phyloP scores from a whole-genome alignment of 495 filamentous ascomycete genomes.

The Lepidopterella palustris region DNA sequence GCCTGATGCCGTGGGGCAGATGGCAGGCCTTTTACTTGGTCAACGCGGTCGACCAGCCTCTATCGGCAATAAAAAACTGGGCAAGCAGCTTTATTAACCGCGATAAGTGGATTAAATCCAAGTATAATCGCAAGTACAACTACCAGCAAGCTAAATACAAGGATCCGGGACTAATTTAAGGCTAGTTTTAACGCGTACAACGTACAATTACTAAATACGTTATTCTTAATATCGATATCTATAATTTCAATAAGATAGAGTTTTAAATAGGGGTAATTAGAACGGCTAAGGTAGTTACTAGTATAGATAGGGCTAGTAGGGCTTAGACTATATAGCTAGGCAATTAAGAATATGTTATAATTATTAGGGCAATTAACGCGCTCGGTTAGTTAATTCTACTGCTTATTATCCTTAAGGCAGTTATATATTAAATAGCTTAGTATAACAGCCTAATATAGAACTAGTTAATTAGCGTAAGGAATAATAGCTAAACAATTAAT shows the following conservation, averaged over 20 bases:
- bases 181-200: background rate
- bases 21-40: background rate
- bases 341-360: background rate
- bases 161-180: background rate
- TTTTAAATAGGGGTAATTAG: background rate
- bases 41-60: background rate
- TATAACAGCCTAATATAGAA: background rate
- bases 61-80: background rate
- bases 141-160: background rate
- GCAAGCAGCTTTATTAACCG: background rate
- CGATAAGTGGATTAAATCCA: background rate
- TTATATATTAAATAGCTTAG: background rate
- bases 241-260: background rate
- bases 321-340: no score
- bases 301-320: background rate
- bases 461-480: background rate
- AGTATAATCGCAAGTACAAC: background rate
- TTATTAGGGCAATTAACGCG: background rate
- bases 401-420: no score
- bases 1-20: background rate
- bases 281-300: background rate
- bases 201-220: background rate
- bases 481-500: conserved; percentile 10
- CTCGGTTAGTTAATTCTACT: no score
- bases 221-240: background rate